Evolutionary conservation across 2,329 filamentous ascomycete species (phyloP).

Genomic region (Alternaria incomplexa): DNA sequence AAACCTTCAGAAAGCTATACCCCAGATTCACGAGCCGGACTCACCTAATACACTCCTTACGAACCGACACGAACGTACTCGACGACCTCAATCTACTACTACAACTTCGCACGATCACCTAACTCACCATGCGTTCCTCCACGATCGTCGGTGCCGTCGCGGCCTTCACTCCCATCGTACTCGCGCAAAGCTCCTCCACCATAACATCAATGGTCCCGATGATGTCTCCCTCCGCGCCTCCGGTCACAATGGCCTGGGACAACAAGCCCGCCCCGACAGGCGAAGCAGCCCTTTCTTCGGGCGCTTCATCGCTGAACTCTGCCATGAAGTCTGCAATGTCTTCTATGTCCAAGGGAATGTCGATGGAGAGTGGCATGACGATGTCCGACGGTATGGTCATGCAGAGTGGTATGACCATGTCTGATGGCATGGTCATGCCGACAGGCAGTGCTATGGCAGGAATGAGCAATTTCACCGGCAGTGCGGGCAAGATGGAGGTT

Average conservation of each 20-base stretch:
- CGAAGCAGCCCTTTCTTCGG: background rate
- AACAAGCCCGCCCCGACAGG: background rate
- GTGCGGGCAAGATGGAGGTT: slow-evolving; percentile 9
- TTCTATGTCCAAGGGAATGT: slow-evolving; percentile 45
- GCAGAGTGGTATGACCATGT: background rate
- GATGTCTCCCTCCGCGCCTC: slow-evolving; percentile 8
- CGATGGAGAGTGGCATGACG: slow-evolving; percentile 35
- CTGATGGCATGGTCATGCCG: slow-evolving; percentile 4
- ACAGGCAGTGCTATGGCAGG: slow-evolving; percentile 33
- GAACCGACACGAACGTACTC: background rate
- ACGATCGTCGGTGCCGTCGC: slow-evolving; percentile 9
- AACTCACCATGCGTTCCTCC: slow-evolving; percentile 9
- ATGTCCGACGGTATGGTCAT: slow-evolving; percentile 41
- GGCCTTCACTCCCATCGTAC: slow-evolving; percentile 8
- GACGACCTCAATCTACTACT: background rate
- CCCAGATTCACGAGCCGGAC: slow-evolving; percentile 20
- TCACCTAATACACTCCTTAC: slow-evolving; percentile 19
- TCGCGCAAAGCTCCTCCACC: slow-evolving; percentile 13
- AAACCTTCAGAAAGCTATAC: slow-evolving; percentile 4
- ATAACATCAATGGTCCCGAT: slow-evolving; percentile 13
- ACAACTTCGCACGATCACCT: background rate
- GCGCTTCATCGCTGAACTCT: background rate
- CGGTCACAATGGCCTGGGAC: slow-evolving; percentile 30
- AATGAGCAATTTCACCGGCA: slow-evolving; percentile 18
- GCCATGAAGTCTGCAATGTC: slow-evolving; percentile 41